Evolutionary conservation across 768 basidiomycete species (phyloP).

Genomic region (Hericium coralloides): DNA sequence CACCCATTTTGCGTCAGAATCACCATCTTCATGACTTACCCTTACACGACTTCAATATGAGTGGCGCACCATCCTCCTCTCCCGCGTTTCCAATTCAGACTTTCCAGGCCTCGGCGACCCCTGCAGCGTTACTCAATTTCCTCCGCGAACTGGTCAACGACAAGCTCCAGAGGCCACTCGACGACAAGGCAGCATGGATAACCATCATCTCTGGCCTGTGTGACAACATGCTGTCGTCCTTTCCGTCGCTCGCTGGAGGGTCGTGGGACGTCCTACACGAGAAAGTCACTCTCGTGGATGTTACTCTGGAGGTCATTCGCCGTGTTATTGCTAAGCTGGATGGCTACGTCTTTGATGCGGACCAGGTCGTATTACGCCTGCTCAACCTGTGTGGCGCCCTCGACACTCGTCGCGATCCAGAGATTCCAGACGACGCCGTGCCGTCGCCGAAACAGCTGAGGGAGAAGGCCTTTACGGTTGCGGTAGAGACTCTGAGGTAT

Average conservation of each 20-base stretch:
- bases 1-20: no score
- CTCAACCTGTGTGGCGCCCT: slow-evolving; percentile 46
- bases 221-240: slow-evolving; percentile 42
- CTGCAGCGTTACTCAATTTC: slow-evolving; percentile 13
- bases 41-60: no score
- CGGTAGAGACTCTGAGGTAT: slow-evolving; percentile 37
- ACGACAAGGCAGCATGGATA: slow-evolving; percentile 36
- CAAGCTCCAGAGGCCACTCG: slow-evolving; percentile 8
- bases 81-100: slow-evolving; percentile 12
- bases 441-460: slow-evolving; percentile 41
- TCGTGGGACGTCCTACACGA: slow-evolving; percentile 50
- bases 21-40: no score
- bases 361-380: slow-evolving; percentile 37
- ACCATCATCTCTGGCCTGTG: slow-evolving; percentile 36
- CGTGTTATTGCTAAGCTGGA: slow-evolving; percentile 37
- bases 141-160: slow-evolving; percentile 10
- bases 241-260: slow-evolving; percentile 43
- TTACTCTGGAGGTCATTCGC: slow-evolving; percentile 45
- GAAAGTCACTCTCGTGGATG: slow-evolving; percentile 44
- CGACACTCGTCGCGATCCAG: slow-evolving; percentile 51
- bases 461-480: slow-evolving; percentile 34
- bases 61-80: not conserved
- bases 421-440: slow-evolving; percentile 28
- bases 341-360: slow-evolving; percentile 39
- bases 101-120: slow-evolving; percentile 9